These are phyloP conservation scores for Pelargonium citronellum DNA, from an alignment of 441 rosid genomes.

Conservation along the genomic window DNA sequence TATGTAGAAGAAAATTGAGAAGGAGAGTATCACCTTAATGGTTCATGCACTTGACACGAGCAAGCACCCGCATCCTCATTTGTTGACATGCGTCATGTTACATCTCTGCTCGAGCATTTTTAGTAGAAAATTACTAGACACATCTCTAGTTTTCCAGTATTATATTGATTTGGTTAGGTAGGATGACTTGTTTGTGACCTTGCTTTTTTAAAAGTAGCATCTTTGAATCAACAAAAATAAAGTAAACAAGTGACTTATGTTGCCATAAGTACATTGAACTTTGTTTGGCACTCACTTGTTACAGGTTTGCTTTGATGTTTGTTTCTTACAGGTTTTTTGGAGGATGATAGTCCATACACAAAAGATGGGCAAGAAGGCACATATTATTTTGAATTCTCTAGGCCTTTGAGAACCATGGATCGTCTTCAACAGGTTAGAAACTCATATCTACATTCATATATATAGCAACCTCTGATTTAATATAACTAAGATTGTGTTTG, in stretches of 20 bases:
- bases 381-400: slow-evolving; percentile 75
- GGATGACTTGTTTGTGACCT: neutral
- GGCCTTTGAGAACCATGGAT: slow-evolving; percentile 89
- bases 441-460: slow-evolving; percentile 16
- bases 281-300: too few species aligned
- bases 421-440: slow-evolving; percentile 75
- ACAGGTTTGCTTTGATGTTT: slow-evolving; percentile 4
- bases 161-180: neutral
- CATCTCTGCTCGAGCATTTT: neutral
- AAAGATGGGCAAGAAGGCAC: slow-evolving; percentile 63
- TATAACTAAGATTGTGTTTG: too few species aligned
- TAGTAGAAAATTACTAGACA: neutral
- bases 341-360: slow-evolving; percentile 79
- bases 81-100: neutral
- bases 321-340: slow-evolving; percentile 55
- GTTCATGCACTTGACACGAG: slow-evolving; percentile 4
- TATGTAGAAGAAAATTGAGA: neutral
- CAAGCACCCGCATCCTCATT: neutral
- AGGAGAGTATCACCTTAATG: slow-evolving; percentile 8
- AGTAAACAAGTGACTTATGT: too few species aligned
- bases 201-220: too few species aligned
- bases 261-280: too few species aligned
- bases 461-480: neutral
- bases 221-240: too few species aligned
- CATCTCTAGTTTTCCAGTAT: too few species aligned